phyloP scores from a whole-genome alignment of 495 filamentous ascomycete species.

The Aspergillus sclerotioniger region DNA sequence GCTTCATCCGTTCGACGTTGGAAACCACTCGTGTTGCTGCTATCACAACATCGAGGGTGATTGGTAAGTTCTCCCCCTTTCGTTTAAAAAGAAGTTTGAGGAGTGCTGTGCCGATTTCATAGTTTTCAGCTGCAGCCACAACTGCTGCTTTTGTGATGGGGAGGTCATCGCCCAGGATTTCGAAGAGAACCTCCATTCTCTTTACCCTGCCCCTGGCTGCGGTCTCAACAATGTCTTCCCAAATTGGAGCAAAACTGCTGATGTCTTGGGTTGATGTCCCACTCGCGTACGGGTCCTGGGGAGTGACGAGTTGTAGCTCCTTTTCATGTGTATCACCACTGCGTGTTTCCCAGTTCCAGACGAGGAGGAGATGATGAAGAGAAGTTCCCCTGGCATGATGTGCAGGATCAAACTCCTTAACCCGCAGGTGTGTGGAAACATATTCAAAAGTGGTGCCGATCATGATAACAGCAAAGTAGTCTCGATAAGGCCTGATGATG shows the following conservation, averaged over 20 bases:
- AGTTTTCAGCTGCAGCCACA: neutral
- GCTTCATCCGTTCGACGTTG: no score
- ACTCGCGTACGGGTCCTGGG: neutral
- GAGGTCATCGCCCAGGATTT: neutral
- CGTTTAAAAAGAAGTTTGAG: neutral
- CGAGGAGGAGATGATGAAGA: neutral
- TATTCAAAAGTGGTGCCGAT: neutral
- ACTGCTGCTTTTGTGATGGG: neutral
- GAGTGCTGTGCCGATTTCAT: neutral
- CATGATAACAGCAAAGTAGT: neutral
- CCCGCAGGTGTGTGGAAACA: neutral
- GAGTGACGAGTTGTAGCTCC: neutral
- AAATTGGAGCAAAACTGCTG: neutral
- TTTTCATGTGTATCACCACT: neutral
- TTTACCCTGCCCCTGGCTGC: neutral
- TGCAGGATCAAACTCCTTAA: neutral
- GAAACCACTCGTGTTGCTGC: neutral
- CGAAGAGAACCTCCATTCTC: neutral
- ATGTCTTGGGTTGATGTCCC: neutral
- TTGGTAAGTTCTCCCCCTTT: neutral
- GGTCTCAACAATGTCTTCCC: neutral
- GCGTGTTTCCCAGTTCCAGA: conserved; percentile 4
- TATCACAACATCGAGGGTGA: neutral
- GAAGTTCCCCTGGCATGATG: neutral
- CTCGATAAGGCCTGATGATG: neutral